Conservation (phyloP, 306 rosid genomes). For the Vigna angularis region DNA sequence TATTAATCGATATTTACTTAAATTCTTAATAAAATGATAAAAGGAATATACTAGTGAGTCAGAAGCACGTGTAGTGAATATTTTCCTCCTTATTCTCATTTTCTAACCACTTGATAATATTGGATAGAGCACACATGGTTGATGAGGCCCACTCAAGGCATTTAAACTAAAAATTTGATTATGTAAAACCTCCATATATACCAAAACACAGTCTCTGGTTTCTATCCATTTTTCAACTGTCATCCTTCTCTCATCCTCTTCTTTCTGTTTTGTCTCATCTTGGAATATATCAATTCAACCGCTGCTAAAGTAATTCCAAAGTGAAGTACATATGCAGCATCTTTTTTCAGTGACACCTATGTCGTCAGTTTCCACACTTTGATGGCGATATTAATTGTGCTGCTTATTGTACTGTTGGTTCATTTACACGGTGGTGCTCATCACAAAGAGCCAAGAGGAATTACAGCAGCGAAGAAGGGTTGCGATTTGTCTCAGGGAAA, state of each 20-base stretch:
- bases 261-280: neutral
- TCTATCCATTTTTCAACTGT: neutral
- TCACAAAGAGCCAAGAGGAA: neutral
- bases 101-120: slow-evolving; percentile 1
- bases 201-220: neutral
- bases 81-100: neutral
- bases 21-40: too few relatives aligned
- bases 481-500: slow-evolving; percentile 66
- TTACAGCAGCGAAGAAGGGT: neutral
- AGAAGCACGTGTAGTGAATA: too few relatives aligned
- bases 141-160: slow-evolving; percentile 5
- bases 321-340: too few relatives aligned
- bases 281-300: neutral
- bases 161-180: neutral
- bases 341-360: neutral
- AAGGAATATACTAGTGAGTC: too few relatives aligned
- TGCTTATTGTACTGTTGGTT: slow-evolving; percentile 35
- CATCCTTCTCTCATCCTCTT: neutral
- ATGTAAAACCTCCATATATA: neutral
- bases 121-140: slow-evolving; percentile 13
- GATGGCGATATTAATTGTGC: slow-evolving; percentile 46
- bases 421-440: slow-evolving; percentile 30
- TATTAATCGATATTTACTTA: too few relatives aligned
- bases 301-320: neutral
- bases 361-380: neutral